Percentiles rank a stretch among this genome's conserved stretches.
phyloP scores from a whole-genome alignment of 2,329 filamentous ascomycete species.

The Paraphoma sp. region DNA sequence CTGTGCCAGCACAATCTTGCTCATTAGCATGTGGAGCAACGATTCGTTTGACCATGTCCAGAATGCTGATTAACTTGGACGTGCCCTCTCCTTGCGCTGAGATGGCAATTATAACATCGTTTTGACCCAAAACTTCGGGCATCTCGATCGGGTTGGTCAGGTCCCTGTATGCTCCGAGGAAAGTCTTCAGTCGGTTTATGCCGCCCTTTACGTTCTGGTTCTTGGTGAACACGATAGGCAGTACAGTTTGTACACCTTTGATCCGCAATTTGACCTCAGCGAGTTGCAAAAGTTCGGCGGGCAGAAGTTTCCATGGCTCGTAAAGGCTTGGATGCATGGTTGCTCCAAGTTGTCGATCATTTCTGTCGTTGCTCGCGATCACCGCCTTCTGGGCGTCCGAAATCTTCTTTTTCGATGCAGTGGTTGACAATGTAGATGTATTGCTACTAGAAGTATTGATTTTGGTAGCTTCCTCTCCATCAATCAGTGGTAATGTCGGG shows the following conservation, averaged over 20 bases:
- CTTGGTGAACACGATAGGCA: constrained; percentile 23
- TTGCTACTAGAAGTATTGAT: not conserved
- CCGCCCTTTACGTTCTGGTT: constrained; percentile 30
- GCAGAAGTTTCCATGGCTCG: constrained; percentile 25
- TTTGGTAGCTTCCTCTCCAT: not conserved
- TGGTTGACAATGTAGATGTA: not conserved
- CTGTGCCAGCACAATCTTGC: not conserved
- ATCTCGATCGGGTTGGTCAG: constrained; percentile 12
- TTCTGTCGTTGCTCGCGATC: no score
- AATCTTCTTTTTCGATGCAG: constrained; percentile 8
- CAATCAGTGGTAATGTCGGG: constrained; percentile 25
- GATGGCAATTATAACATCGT: constrained; percentile 18
- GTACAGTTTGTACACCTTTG: constrained; percentile 7
- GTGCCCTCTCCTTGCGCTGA: constrained; percentile 29
- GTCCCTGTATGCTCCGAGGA: constrained; percentile 13
- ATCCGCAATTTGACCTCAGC: constrained; percentile 8
- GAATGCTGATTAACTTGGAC: constrained; percentile 26
- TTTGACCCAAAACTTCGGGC: constrained; percentile 8
- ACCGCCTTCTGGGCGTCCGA: no score
- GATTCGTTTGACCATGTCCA: constrained; percentile 25
- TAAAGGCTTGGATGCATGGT: constrained; percentile 23
- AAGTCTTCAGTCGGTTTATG: constrained; percentile 18
- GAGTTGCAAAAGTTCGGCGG: constrained; percentile 8
- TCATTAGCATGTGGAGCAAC: constrained; percentile 8
- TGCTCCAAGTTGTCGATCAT: not conserved